A percentile compares a stretch with the other conserved stretches of the same genome.
Conservation (phyloP, 352 stramenopile species). For the Pilasporangium apinafurcum region DNA sequence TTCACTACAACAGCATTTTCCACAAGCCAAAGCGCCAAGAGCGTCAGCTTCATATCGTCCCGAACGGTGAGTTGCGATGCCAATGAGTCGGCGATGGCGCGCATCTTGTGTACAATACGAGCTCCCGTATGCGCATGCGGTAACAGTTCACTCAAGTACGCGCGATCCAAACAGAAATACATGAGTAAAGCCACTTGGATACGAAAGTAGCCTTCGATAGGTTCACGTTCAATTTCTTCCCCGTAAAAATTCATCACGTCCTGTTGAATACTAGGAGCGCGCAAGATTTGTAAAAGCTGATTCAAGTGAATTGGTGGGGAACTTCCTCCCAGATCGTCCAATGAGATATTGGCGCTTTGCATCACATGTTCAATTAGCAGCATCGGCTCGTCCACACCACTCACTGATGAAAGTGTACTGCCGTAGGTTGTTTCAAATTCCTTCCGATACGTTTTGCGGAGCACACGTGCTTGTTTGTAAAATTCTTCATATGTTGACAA, state of each 20-base stretch:
- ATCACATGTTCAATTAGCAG: slow-evolving; percentile 74
- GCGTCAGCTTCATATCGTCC: slow-evolving; percentile 78
- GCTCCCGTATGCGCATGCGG: slow-evolving; percentile 36
- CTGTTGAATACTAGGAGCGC: slow-evolving; percentile 31
- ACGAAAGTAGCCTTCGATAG: slow-evolving; percentile 73
- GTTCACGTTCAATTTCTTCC: slow-evolving; percentile 54
- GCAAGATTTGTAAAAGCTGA: slow-evolving; percentile 50
- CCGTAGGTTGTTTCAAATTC: slow-evolving; percentile 69
- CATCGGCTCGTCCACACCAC: slow-evolving; percentile 38
- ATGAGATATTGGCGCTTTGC: slow-evolving; percentile 43
- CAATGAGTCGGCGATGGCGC: slow-evolving; percentile 58
- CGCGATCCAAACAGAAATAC: slow-evolving; percentile 75
- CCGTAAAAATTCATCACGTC: slow-evolving; percentile 58
- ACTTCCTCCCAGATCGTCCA: slow-evolving; percentile 23
- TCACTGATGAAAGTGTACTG: slow-evolving; percentile 37
- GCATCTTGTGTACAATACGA: slow-evolving; percentile 59
- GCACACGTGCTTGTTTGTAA: slow-evolving; percentile 51
- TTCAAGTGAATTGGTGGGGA: slow-evolving; percentile 40
- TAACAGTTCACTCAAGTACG: slow-evolving; percentile 51
- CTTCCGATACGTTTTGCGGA: slow-evolving; percentile 47
- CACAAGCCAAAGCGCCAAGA: slow-evolving; percentile 72
- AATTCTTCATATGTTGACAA: slow-evolving; percentile 49
- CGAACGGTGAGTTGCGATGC: slow-evolving; percentile 63
- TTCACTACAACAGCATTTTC: slow-evolving; percentile 78
- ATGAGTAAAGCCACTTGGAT: slow-evolving; percentile 65